Evolutionary conservation across 2,329 filamentous ascomycete genomes (phyloP).

Genomic region (Cryphonectria nitschkei): DNA sequence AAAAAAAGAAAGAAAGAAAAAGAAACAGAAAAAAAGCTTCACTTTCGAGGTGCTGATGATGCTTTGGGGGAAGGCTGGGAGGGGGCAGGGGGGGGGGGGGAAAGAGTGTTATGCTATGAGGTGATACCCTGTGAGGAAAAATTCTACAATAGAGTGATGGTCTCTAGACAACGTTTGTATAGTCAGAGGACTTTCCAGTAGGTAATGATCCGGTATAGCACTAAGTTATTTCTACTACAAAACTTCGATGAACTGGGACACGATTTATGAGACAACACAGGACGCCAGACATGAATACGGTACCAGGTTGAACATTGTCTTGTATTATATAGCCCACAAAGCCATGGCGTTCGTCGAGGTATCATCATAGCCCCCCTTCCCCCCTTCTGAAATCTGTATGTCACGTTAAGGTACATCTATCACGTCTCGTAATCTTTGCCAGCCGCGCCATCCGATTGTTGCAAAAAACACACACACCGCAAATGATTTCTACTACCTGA

Average conservation of each 20-base stretch:
- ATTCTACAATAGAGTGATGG: too few relatives aligned
- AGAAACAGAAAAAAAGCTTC: background rate
- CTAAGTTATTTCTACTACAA: too few relatives aligned
- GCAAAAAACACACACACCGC: slow-evolving; percentile 11
- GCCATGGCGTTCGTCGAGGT: slow-evolving; percentile 14
- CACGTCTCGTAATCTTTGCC: background rate
- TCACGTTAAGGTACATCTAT: slow-evolving; percentile 18
- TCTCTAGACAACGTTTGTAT: too few relatives aligned
- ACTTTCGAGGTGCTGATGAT: background rate
- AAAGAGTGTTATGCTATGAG: too few relatives aligned
- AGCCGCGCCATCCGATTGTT: slow-evolving; percentile 15
- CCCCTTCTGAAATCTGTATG: background rate
- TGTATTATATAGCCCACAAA: background rate
- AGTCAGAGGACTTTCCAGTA: too few relatives aligned
- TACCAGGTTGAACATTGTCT: slow-evolving; percentile 1
- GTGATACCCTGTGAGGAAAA: too few relatives aligned
- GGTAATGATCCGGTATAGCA: too few relatives aligned
- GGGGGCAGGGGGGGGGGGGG: too few relatives aligned
- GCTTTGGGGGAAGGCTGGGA: too few relatives aligned
- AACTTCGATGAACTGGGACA: too few relatives aligned
- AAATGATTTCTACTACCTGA: background rate
- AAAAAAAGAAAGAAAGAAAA: too few relatives aligned
- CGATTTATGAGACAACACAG: too few relatives aligned
- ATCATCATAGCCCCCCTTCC: background rate
- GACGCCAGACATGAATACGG: background rate